Base-by-base conservation (phyloP, 2,329 filamentous ascomycete genomes). In the Neopestalotiopsis sp. region DNA sequence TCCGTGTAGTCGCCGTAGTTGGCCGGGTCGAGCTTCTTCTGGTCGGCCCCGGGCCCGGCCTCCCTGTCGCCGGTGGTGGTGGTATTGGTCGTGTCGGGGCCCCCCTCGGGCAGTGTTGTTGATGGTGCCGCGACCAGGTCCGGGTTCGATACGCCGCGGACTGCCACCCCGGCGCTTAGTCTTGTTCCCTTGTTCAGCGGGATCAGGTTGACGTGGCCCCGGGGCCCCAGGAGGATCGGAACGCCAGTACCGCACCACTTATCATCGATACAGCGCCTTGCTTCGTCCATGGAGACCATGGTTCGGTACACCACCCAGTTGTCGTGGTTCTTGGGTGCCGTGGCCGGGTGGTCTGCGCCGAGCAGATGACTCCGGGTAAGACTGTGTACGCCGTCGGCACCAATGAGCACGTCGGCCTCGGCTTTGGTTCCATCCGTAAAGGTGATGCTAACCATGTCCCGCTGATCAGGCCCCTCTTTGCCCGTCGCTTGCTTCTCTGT, bases 311-410 rank as follows among this genome's bases (percentile, higher is more conserved):
- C 74, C 66, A 72, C 73, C 78, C 78, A 80, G 30, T 71, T 69
- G 53, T 80, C 78, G 62, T 78, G 75, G 70, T 79, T 79, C 67
- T 78, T 76, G 4, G 77, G 76, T 7, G 62, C 20, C 3, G 75
- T 72, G 14, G 78, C 77, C 2, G 77, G 75, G 59, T 80, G 76
- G 10, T 73, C 66, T 3, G 69, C 61, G 1, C 78, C 78, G 1
- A 81, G 74, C 5, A 81, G 63, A 66, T 77, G 74, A 12, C 66
- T 61, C 9, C 80, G 74, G 12, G 76, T 76, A 2, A 71, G 30
- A 68, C 76, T 78, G 69, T 79, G 79, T 17, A 81, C 75, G 13
- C 80, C 79, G 64, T 81, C 80, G 9, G 78, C 78, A 2, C 77
- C 78, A 6, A 81, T 70, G n/a, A 81, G 72, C 38, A 76, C 78